Base-by-base conservation (phyloP, 1,139 yeast genomes). In the Suhomyces ambrosiae region DNA sequence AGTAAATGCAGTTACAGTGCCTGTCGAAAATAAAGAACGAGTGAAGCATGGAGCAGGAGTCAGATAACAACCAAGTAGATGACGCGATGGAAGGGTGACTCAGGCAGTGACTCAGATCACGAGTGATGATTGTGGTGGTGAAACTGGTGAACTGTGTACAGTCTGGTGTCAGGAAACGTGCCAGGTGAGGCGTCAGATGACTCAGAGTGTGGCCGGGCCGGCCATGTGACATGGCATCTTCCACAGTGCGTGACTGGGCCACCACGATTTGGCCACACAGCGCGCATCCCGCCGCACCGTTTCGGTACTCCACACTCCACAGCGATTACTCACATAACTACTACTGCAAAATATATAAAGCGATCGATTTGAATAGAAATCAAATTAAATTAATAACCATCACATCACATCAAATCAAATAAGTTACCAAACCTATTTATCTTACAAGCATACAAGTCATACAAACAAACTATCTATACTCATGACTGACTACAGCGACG, bases 1-100 rank as follows among this genome's bases (percentile, higher is more conserved):
- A 76, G 61, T 79, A 86, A 27, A 86, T 77, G 54, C 95, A 86
- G 48, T 80, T 80, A 63, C 95, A 86, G 58, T 90, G 97, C 55
- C 94, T 76, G 57, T 90, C 96, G 57, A 84, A 90, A 38, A 90
- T 77, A 82, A 89, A 86, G 58, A 89, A 85, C 7, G 96, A 85
- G 61, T 83, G 83, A 37, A 88, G 80, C 42, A 38, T 38, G 14
- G 19, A 5, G 27, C n/a, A n/a, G n/a, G n/a, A n/a, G n/a, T n/a
- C n/a, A n/a, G n/a, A n/a, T n/a, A 13, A 12, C 10, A 12, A 25
- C 10, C 15, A 12, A 5, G 19, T 7, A 4, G 21, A 14, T 26
- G 29, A 10, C 13, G 14, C 25, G 26, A 22, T 10, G 12, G 7
- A 17, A 16, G 22, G 17, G 19, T 29, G 32, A 21, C 19, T 29